Conservation (phyloP, 352 stramenopile genomes). For the Discostella stelligera region DNA sequence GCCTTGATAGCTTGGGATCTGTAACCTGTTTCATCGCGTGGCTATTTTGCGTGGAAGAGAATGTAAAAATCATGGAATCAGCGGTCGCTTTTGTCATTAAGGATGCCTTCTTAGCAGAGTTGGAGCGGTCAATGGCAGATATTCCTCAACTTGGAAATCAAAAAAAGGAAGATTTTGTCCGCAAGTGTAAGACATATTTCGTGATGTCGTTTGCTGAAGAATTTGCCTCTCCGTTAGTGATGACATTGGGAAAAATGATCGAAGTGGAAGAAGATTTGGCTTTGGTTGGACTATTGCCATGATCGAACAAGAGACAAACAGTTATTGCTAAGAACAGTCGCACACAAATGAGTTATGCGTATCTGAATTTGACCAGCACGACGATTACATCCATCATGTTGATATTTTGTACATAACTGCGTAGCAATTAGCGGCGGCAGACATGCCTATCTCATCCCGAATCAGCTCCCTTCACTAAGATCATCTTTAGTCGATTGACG, state of each 20-base stretch:
- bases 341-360: no score
- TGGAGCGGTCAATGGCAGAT: constrained; percentile 20
- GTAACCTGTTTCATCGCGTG: constrained; percentile 37
- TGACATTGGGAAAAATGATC: constrained; percentile 32
- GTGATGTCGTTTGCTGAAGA: constrained; percentile 28
- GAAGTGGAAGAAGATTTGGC: constrained; percentile 17
- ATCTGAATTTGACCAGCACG: no score
- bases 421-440: not conserved
- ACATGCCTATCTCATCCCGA: not conserved
- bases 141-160: constrained; percentile 23
- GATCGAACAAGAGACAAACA: not conserved
- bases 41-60: constrained; percentile 37
- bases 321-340: not conserved
- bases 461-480: constrained; percentile 11
- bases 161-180: constrained; percentile 22
- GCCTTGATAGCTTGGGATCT: constrained; percentile 32
- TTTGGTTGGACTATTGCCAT: constrained; percentile 8
- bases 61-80: constrained; percentile 16
- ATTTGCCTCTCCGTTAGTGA: constrained; percentile 32
- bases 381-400: no score
- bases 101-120: constrained; percentile 36
- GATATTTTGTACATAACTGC: not conserved
- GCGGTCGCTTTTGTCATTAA: constrained; percentile 28
- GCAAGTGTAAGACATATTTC: constrained; percentile 25
- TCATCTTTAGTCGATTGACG: constrained; percentile 25